Evolutionary conservation across 129 eudicot genomes (phyloP), one percentile per base, ranked within the genome.

Genomic region (sunflower (Helianthus annuus)): DNA sequence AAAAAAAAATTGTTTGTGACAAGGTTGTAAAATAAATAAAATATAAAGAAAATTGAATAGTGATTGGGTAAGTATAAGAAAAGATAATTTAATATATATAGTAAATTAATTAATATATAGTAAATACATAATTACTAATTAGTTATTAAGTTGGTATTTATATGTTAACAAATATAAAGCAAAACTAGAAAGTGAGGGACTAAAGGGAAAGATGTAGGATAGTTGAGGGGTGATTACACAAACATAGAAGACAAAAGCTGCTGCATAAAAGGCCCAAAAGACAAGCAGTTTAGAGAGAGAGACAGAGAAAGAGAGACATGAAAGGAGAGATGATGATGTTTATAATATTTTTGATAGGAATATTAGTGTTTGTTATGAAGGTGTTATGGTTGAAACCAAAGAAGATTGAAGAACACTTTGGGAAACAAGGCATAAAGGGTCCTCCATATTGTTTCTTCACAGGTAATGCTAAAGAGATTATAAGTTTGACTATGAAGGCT

Each of bases 391-490:
- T 95, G 97, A 91, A 81, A 57, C 97, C 99, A 24, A 86, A 91
- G 75, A 90, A 81, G 72, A 81, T 88, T 39, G 97, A 90, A 74
- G 65, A 87, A n/a, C 90, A 90, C 84, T 95, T 95, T 73, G 53
- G 78, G 42, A 86, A 84, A 64, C 99, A 95, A 80, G 99, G 99
- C 57, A 88, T 95, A 51, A 86, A 75, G 72, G 99, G 99, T 29
- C 99, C 99, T 15, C 86, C 95, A 61, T 95, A 90, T 75, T 83
- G 79, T 44, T 87, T 95, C 83, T 82, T 95, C 53, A 82, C 91
- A 73, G 99, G 99, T 58, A 95, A 95, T 83, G 90, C 89, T 11
- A 95, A 90, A 72, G 99, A 95, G 66, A 78, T 95, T 67, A 89
- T 86, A 34, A 87, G 85, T 36, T 83, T 95, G 40, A 95, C 86